A percentile compares a stretch with the other conserved stretches of the same genome.
phyloP scores from a whole-genome alignment of 2,329 filamentous ascomycete species.

The Cladobotryum mycophilum region DNA sequence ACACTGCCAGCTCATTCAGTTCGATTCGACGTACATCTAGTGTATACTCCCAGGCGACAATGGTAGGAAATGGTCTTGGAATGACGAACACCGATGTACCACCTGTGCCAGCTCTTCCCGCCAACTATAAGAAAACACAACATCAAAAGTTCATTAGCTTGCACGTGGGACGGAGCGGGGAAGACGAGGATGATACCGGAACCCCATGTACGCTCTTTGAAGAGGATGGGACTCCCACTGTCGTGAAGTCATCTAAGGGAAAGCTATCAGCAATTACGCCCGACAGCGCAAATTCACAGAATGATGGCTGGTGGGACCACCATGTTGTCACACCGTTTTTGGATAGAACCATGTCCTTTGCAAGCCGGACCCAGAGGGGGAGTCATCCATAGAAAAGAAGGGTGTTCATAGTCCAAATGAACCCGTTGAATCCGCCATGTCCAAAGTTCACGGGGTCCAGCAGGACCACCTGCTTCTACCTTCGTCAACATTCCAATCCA shows the following conservation, averaged over 20 bases:
- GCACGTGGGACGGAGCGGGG: constrained; percentile 22
- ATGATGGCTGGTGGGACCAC: constrained; percentile 72
- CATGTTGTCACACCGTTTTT: constrained; percentile 65
- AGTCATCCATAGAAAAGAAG: constrained; percentile 23
- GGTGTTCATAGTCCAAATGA: background rate
- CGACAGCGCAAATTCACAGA: constrained; percentile 49
- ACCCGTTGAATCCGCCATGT: no score
- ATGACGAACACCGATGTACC: constrained; percentile 37
- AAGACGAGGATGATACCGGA: constrained; percentile 44
- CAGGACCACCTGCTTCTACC: no score
- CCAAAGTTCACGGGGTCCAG: no score
- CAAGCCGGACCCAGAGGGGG: constrained; percentile 30
- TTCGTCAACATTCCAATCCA: no score
- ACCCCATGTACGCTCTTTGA: constrained; percentile 65
- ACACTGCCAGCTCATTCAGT: constrained; percentile 37
- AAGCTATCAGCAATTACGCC: constrained; percentile 33
- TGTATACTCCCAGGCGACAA: constrained; percentile 53
- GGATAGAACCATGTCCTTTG: constrained; percentile 39
- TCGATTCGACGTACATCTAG: constrained; percentile 47
- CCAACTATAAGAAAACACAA: constrained; percentile 28
- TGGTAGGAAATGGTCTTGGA: constrained; percentile 20
- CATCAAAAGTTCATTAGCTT: constrained; percentile 34
- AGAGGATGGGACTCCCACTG: constrained; percentile 50
- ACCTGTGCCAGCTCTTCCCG: constrained; percentile 55
- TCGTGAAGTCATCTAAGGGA: constrained; percentile 33